Evolutionary conservation across 257 asterid species (phyloP), one percentile per base, ranked within the genome.

Genomic region (Penstemon newberryi): DNA sequence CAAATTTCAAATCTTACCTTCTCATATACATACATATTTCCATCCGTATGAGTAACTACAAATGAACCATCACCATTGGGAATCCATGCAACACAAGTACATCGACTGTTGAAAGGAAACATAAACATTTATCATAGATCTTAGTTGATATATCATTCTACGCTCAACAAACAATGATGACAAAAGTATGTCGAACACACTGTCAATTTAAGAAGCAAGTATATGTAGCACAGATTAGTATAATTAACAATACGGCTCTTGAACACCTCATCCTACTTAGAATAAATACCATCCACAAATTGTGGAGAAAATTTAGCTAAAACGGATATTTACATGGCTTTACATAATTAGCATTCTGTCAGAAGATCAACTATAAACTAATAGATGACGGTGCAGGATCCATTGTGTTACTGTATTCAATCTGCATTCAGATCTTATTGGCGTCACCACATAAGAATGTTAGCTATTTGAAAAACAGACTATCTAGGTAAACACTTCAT

Each of bases 21-120:
- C 74, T 94, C 99, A 67, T 94, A 94, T 57, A 83, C 82, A 47
- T 82, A 89, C 81, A 94, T 72, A 82, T 86, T 94, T 75, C 97
- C 99, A 84, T 93, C 97, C 38, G 91, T 92, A 60, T 94, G 99
- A 74, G 91, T 89, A 73, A 86, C 96, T 74, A 91, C 73, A 74
- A 94, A 94, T 46, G 91, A 80, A 60, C 99, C 97, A 80, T 93
- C 97, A 70, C 91, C 82, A 63, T 90, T 85, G 33, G 99, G 99
- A 71, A 94, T 87, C 99, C 99, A 94, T 1, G 97, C 89, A 64
- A 91, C 65, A 74, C 90, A 79, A 77, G 96, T 88, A 72, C 99
- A 94, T 11, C 96, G 92, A 79, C 97, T 94, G 91, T 77, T 74
- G 56, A 61, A 54, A 73, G 72, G 78, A 85, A 78, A 70, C 72